Evolutionary conservation across 176 grass and related monocot species (phyloP), one percentile per base, ranked within the genome.

Genomic region (Coix lacrymajobi): DNA sequence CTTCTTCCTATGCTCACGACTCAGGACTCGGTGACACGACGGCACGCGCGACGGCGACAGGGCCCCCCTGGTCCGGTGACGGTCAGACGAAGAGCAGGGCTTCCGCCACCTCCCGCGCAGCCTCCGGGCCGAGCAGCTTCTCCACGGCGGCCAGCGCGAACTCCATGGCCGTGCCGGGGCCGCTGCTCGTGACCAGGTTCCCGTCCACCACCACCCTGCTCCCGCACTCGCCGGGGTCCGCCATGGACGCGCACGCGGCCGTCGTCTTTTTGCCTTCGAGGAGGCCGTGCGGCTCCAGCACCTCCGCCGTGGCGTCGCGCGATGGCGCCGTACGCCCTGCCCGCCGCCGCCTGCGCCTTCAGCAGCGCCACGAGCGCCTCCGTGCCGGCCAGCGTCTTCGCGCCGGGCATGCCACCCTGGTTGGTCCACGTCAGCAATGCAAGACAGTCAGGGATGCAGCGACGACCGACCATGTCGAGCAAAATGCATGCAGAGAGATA

Each of bases 81-180:
- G 52, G 5, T 88, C 76, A 89, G 17, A 57, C 76, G 46, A 86
- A 74, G 40, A 94, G 85, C 49, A 94, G 29, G 41, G 7, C 78
- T 49, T 89, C 79, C 22, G 88, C 88, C 69, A 91, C 75, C 41
- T 76, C 64, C 8, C 73, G 69, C 14, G 92, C 83, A 6, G 76
- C 87, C 11, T 89, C 69, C 37, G 46, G 22, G 41, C 92, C 83
- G 5, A 94, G 70, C 34, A 94, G 48, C 83, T 91, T 89, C 74
- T 94, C 83, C 11, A 91, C 88, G 66, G 66, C 79, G 79, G 76
- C 89, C 57, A 85, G 8, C 11, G 80, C 82, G 66, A 57, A 94
- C 83, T 94, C 92, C 89, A 89, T 81, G 71, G 89, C 76, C 3
- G 92, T 94, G 2, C 92, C 92, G 28, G 92, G 6, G 66, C 89